Conservation (phyloP, 2,329 filamentous ascomycete genomes). For the Fusarium nanum region DNA sequence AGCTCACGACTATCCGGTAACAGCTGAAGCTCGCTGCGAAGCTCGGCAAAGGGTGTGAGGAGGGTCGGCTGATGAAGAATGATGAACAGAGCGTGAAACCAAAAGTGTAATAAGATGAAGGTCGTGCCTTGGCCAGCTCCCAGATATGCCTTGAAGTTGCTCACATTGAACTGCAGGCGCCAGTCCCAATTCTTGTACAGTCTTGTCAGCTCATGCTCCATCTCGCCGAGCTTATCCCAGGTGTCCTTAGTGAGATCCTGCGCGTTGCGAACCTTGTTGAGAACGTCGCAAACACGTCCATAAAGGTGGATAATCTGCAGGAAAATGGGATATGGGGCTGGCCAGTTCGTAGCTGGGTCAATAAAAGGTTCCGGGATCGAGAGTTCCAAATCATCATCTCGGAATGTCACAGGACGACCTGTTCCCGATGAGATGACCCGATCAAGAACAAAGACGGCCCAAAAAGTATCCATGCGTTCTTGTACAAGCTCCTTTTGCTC, state of each 20-base stretch:
- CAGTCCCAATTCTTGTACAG: slow-evolving; percentile 79
- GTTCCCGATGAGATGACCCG: slow-evolving; percentile 89
- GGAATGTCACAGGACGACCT: slow-evolving; percentile 83
- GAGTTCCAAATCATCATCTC: slow-evolving; percentile 87
- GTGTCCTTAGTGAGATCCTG: slow-evolving; percentile 81
- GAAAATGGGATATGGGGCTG: slow-evolving; percentile 81
- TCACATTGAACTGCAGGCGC: slow-evolving; percentile 82
- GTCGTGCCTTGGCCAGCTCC: slow-evolving; percentile 84
- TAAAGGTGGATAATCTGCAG: slow-evolving; percentile 89
- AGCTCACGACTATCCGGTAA: slow-evolving; percentile 83
- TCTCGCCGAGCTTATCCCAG: slow-evolving; percentile 75
- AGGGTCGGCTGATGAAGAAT: slow-evolving; percentile 86
- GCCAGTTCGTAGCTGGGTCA: slow-evolving; percentile 73
- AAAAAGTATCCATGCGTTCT: slow-evolving; percentile 87
- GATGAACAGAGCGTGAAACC: slow-evolving; percentile 89
- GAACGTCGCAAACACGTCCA: slow-evolving; percentile 82
- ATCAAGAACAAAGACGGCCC: slow-evolving; percentile 90
- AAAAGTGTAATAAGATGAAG: slow-evolving; percentile 87
- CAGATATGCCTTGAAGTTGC: slow-evolving; percentile 88
- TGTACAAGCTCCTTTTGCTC: slow-evolving; percentile 78
- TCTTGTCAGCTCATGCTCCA: slow-evolving; percentile 82
- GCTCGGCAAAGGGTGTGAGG: slow-evolving; percentile 76
- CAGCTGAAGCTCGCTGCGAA: slow-evolving; percentile 73
- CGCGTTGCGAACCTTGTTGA: slow-evolving; percentile 82
- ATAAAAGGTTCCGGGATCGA: slow-evolving; percentile 68